A percentile compares a stretch with the other conserved stretches of the same genome.
phyloP scores from a whole-genome alignment of 176 grass and related monocot species.

The Ampelocalamus luodianensis region DNA sequence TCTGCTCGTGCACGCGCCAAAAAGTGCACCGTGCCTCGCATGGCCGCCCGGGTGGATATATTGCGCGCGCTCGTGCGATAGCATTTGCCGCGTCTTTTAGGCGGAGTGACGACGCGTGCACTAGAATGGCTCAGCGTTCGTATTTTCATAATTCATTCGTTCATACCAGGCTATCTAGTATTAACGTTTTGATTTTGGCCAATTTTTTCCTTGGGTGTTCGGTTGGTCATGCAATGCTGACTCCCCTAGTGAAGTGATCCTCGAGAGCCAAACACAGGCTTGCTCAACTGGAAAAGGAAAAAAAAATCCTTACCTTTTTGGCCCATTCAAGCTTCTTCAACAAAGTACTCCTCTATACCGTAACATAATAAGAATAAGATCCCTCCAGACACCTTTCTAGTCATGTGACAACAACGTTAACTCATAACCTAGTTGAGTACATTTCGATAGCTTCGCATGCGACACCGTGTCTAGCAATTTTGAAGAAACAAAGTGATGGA shows the following conservation, averaged over 20 bases:
- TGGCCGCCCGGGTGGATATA: background rate
- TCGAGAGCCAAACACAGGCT: background rate
- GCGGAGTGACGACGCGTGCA: background rate
- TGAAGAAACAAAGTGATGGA: slow-evolving; percentile 1
- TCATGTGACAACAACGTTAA: background rate
- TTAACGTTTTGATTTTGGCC: background rate
- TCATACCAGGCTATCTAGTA: background rate
- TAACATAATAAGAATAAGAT: background rate
- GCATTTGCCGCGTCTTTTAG: background rate
- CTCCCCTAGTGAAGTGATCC: no score
- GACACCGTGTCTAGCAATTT: background rate
- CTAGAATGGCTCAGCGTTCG: background rate
- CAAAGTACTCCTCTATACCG: background rate
- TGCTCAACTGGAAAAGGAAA: background rate
- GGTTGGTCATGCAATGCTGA: background rate
- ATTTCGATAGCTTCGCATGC: background rate
- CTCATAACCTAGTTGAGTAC: background rate
- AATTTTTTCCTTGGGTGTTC: background rate
- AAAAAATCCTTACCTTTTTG: background rate
- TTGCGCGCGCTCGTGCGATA: background rate
- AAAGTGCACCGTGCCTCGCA: background rate
- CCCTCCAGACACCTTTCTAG: background rate
- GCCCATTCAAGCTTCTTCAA: background rate
- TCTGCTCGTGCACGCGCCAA: background rate
- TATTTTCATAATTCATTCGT: background rate